Conservation (phyloP, 345 rosid genomes). For the Eucalyptus marginata region DNA sequence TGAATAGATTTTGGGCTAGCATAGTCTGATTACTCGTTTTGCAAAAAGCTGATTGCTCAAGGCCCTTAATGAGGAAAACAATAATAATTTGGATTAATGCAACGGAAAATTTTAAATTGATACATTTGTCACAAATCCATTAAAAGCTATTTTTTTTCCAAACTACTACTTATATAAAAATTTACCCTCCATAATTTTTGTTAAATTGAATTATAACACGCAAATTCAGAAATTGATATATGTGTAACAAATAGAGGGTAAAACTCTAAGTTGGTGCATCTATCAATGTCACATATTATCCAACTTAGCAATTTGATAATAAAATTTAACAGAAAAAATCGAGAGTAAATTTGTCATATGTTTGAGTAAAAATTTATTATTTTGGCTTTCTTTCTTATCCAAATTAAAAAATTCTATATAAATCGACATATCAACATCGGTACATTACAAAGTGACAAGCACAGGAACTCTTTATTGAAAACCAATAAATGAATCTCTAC, state of each 20-base stretch:
- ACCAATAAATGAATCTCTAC: not conserved
- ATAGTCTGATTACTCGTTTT: not conserved
- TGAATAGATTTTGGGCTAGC: not conserved
- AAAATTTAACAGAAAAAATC: no score
- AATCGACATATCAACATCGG: not conserved
- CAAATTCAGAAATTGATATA: no score
- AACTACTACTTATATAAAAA: no score
- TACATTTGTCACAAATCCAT: no score
- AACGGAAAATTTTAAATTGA: no score
- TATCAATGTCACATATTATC: fast-evolving
- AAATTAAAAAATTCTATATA: not conserved
- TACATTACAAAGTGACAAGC: not conserved
- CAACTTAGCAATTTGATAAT: fast-evolving
- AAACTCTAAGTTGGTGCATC: fast-evolving
- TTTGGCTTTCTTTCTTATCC: not conserved
- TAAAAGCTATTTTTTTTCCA: fast-evolving
- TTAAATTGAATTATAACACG: no score
- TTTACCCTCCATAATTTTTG: no score
- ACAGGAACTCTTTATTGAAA: not conserved
- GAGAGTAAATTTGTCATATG: no score
- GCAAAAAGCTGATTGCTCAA: not conserved
- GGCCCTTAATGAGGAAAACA: not conserved
- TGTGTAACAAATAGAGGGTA: fast-evolving
- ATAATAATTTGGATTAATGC: no score
- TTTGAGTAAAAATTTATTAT: not conserved